Evolutionary conservation across 164 flowering plant genomes (phyloP).

Genomic region (Piper betle): DNA sequence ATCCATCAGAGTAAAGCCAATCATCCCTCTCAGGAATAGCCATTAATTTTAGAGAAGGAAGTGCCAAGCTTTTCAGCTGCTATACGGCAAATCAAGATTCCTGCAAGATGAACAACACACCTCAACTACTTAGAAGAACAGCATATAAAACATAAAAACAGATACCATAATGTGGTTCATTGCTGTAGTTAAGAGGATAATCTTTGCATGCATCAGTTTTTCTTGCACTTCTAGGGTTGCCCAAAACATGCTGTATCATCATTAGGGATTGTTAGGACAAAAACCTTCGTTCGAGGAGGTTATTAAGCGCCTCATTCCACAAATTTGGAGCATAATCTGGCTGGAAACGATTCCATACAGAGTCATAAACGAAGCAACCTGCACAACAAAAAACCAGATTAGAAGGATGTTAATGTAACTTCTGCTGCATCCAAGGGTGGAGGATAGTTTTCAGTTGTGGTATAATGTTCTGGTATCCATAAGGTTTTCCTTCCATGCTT

Average conservation of each 20-base stretch:
- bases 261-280: background rate
- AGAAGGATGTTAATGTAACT: slow-evolving; percentile 31
- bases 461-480: slow-evolving; percentile 94
- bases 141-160: background rate
- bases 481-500: slow-evolving; percentile 68
- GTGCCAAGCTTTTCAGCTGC: slow-evolving; percentile 76
- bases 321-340: slow-evolving; percentile 84
- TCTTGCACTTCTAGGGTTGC: too few species aligned
- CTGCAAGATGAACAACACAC: slow-evolving; percentile 23
- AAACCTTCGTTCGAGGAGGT: slow-evolving; percentile 82
- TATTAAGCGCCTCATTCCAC: slow-evolving; percentile 98
- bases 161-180: too few species aligned
- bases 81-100: slow-evolving; percentile 60
- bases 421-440: slow-evolving; percentile 92
- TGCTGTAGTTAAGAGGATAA: background rate
- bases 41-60: slow-evolving; percentile 66
- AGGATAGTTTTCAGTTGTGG: slow-evolving; percentile 63
- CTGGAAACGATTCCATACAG: slow-evolving; percentile 76
- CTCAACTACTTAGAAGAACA: background rate
- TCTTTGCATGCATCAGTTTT: background rate
- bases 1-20: slow-evolving; percentile 85
- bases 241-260: too few species aligned
- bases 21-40: slow-evolving; percentile 85
- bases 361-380: slow-evolving; percentile 98
- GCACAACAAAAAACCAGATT: slow-evolving; percentile 1